Conservation (phyloP, 192 early-diverging fungal species). For the Rhizophagus sp. region DNA sequence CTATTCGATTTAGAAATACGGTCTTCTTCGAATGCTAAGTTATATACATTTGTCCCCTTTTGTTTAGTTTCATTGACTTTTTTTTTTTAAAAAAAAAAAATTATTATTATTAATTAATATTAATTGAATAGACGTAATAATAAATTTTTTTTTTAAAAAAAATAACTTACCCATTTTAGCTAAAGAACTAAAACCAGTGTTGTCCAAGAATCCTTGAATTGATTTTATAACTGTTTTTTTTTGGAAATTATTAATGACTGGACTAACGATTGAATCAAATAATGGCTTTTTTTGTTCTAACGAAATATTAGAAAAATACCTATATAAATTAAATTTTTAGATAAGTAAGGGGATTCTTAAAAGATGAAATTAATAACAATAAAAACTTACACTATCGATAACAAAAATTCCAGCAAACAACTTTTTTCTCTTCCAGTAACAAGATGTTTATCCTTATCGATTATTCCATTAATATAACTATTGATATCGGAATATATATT, state of each 20-base stretch:
- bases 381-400: slow-evolving; percentile 6
- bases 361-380: background rate
- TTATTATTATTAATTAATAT: too few relatives aligned
- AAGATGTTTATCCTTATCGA: background rate
- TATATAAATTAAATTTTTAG: background rate
- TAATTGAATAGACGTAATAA: too few relatives aligned
- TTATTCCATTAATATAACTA: background rate
- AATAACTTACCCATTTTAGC: background rate
- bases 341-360: background rate
- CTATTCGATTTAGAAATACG: background rate
- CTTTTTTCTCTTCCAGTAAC: slow-evolving; percentile 6
- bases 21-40: background rate
- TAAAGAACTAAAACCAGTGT: background rate
- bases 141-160: too few relatives aligned
- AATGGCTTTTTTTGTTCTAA: slow-evolving; percentile 7
- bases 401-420: background rate
- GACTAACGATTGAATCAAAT: background rate
- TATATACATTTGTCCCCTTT: background rate
- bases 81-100: background rate
- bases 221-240: background rate
- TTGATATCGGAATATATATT: slow-evolving; percentile 7
- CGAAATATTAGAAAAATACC: slow-evolving; percentile 1
- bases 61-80: background rate
- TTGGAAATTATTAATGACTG: background rate
- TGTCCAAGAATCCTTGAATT: background rate